Base-by-base conservation (phyloP, 2,329 filamentous ascomycete species). In the Cytospora mali region DNA sequence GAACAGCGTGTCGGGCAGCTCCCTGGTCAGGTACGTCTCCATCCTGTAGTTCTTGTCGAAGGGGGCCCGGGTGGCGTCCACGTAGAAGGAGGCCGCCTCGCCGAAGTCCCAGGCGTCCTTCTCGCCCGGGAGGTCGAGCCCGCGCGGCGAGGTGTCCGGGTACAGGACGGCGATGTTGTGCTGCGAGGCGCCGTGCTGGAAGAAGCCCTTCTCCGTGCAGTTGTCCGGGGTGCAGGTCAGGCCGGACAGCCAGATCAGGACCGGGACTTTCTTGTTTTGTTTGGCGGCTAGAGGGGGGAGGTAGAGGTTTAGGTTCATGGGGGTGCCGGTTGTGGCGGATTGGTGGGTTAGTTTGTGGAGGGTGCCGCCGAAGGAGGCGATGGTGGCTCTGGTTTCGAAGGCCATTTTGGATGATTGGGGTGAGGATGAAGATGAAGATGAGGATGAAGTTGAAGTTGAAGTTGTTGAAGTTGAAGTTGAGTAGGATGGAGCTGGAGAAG, bases 181-280 rank as follows among this genome's bases (percentile, higher is more conserved):
- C 70, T 88, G 82, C 62, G 88, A 84, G 54, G 95, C 95, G 66
- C 86, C 85, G 70, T 90, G 87, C 74, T 97, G 93, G 77, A 99
- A 91, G 83, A 97, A 98, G 58, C 93, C 95, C 74, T 90, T 89
- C 72, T 93, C 86, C 33, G 88, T 82, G 73, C 87, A 88, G 77
- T 93, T 93, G 72, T 98, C 93, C 39, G 92, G 93, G 1, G 93
- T 94, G 82, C 95, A 99, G 65, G 95, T 98, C 65, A 99, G 82
- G 57, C 95, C 95, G 16, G 94, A 94, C 64, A 99, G 88, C 78
- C 94, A 99, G 79, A 97, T 88, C 63, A 99, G 85, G 31, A 98
- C 86, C 27, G 95, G 95, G 2, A 92, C 87, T 71, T 90, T 90
- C 61, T 81, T 76, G 48, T 83, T 80, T 1, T 76, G 59, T 55